phyloP scores from a whole-genome alignment of 2,329 filamentous ascomycete species.

The Colletotrichum godetiae region DNA sequence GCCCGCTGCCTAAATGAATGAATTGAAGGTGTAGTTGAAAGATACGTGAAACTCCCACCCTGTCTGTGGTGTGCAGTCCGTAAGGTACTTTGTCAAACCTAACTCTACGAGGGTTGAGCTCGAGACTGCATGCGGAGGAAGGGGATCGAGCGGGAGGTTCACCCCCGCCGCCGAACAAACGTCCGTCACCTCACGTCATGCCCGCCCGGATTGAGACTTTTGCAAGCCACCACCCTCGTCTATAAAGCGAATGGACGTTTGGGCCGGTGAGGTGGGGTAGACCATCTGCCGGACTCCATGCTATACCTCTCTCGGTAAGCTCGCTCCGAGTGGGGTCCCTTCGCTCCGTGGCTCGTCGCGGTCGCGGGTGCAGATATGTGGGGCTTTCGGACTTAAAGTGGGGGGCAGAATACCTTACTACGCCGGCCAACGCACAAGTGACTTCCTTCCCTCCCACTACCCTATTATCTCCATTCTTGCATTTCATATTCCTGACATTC shows the following conservation, averaged over 20 bases:
- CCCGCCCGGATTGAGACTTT: not conserved
- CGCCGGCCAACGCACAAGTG: too few relatives aligned
- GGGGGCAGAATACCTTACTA: too few relatives aligned
- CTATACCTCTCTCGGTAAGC: constrained; percentile 6
- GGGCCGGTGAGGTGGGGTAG: not conserved
- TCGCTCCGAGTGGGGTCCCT: not conserved
- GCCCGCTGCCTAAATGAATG: not conserved
- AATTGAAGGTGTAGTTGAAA: constrained; percentile 12
- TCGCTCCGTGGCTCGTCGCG: not conserved
- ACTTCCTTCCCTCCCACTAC: too few relatives aligned
- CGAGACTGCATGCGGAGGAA: not conserved
- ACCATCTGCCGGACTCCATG: not conserved
- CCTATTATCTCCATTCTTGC: too few relatives aligned
- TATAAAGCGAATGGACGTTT: not conserved
- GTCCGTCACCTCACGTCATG: not conserved
- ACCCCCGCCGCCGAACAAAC: not conserved
- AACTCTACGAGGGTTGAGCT: not conserved
- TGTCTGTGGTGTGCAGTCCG: not conserved
- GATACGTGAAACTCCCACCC: constrained; percentile 11
- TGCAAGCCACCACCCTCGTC: not conserved
- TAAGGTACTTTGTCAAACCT: not conserved
- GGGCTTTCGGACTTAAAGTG: not conserved
- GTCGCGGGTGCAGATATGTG: not conserved
- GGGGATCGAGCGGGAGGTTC: constrained; percentile 16
- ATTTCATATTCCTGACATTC: too few relatives aligned